Conservation (phyloP, 2,329 filamentous ascomycete species). For the Dendryphion nanum region DNA sequence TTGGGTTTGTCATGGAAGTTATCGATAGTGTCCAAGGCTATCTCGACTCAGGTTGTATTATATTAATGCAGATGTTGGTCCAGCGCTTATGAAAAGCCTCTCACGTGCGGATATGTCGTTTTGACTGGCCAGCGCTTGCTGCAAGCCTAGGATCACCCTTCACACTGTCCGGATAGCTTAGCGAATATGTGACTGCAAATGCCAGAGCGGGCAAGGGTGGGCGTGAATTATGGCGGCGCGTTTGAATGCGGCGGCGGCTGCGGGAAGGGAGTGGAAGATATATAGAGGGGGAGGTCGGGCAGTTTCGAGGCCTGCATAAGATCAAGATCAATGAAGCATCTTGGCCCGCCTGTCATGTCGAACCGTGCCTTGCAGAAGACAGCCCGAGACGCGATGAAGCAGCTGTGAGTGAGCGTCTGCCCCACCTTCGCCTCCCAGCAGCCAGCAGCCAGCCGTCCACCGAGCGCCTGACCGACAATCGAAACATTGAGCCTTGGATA, state of each 20-base stretch:
- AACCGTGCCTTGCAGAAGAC: no score
- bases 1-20: conserved; percentile 14
- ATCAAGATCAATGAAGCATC: no score
- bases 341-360: no score
- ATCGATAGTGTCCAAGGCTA: conserved; percentile 17
- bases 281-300: conserved; percentile 1
- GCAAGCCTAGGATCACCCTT: conserved; percentile 28
- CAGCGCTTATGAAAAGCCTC: conserved; percentile 25
- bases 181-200: conserved; percentile 24
- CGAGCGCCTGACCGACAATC: no score
- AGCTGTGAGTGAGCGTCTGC: no score
- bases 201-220: conserved; percentile 6
- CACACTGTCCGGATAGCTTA: conserved; percentile 8
- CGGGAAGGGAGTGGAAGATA: conserved; percentile 3
- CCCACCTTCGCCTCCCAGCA: no score
- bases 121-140: conserved; percentile 17
- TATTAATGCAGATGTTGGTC: no score
- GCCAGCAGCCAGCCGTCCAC: no score
- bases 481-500: no score
- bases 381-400: no score
- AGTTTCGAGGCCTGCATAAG: no score
- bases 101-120: conserved; percentile 10
- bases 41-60: conserved; percentile 35
- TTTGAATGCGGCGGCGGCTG: conserved; percentile 15
- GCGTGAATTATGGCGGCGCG: neutral